Percentiles rank a stretch among this genome's conserved stretches.
Evolutionary conservation across 2,329 filamentous ascomycete species (phyloP).

Genomic region (Clonostachys chloroleuca): DNA sequence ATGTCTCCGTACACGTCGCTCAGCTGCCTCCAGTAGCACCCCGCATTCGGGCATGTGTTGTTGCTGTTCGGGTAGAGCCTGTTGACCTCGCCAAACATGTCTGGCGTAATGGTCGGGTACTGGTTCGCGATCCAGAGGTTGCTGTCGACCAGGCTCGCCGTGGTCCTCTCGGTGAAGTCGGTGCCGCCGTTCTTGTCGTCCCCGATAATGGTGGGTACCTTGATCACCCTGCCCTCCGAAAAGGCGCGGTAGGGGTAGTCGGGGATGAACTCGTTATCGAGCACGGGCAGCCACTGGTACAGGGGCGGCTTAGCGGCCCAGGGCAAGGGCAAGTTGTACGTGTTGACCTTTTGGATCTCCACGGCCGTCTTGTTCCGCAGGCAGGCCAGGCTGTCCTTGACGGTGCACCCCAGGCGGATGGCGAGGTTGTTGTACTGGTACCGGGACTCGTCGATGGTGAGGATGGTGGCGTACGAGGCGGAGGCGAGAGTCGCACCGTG

Average conservation of each 20-base stretch:
- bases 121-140: conserved; percentile 24
- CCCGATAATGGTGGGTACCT: conserved; percentile 46
- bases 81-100: conserved; percentile 22
- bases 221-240: conserved; percentile 41
- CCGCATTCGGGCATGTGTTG: conserved; percentile 18
- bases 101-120: conserved; percentile 22
- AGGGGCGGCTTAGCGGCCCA: conserved; percentile 25
- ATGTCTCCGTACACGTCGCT: conserved; percentile 27
- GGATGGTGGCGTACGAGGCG: conserved; percentile 43
- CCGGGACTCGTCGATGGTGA: conserved; percentile 38
- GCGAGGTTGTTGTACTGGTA: conserved; percentile 49
- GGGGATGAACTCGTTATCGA: conserved; percentile 48
- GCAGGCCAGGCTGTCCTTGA: conserved; percentile 34
- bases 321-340: conserved; percentile 23
- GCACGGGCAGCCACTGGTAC: conserved; percentile 49
- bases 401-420: conserved; percentile 32
- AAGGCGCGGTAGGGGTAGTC: conserved; percentile 46
- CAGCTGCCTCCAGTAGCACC: conserved; percentile 29
- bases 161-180: conserved; percentile 19
- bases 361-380: conserved; percentile 33
- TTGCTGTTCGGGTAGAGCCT: conserved; percentile 27
- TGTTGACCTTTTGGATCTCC: conserved; percentile 35
- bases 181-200: conserved; percentile 32
- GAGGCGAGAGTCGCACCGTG: conserved; percentile 45
- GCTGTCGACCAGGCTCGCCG: conserved; percentile 22